These are phyloP conservation scores for Candida koratica DNA, from an alignment of 805 yeast genomes.

Conservation along the genomic window DNA sequence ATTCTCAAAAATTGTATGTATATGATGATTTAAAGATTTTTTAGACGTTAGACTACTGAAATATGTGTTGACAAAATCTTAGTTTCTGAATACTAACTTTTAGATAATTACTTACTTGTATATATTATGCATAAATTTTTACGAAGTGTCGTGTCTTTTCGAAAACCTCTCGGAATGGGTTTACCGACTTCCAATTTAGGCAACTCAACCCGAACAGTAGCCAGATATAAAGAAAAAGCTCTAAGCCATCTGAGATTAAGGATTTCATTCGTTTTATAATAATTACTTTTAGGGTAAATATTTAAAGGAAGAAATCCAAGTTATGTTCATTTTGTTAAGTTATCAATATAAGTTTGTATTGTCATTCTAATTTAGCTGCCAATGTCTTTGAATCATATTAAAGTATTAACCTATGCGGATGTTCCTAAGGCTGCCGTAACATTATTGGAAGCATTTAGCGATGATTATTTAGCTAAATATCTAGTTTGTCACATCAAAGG, in stretches of 20 bases:
- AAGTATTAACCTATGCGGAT: conserved; percentile 20
- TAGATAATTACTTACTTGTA: conserved; percentile 3
- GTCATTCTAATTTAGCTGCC: conserved; percentile 6
- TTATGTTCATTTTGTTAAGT: conserved; percentile 9
- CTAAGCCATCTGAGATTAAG: neutral
- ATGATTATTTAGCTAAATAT: conserved; percentile 33
- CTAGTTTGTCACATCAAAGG: conserved; percentile 25
- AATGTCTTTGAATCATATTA: conserved; percentile 6
- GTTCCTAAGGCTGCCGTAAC: conserved; percentile 34
- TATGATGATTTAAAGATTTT: conserved; percentile 14
- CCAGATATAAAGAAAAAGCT: conserved; percentile 3
- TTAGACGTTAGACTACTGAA: conserved; percentile 19
- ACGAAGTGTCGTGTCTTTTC: neutral
- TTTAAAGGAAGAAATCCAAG: conserved; percentile 6
- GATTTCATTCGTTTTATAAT: conserved; percentile 6
- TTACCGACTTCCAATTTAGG: conserved; percentile 1
- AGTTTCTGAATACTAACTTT: conserved; percentile 12
- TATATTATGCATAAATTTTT: neutral
- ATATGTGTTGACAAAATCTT: conserved; percentile 15
- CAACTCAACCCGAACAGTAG: conserved; percentile 4
- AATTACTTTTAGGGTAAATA: conserved; percentile 3
- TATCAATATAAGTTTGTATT: conserved; percentile 10
- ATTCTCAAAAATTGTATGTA: conserved; percentile 2
- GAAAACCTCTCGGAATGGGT: too few relatives aligned
- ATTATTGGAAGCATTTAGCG: conserved; percentile 31